phyloP scores from a whole-genome alignment of 2,329 filamentous ascomycete species.

The Bipolaris zeicola region DNA sequence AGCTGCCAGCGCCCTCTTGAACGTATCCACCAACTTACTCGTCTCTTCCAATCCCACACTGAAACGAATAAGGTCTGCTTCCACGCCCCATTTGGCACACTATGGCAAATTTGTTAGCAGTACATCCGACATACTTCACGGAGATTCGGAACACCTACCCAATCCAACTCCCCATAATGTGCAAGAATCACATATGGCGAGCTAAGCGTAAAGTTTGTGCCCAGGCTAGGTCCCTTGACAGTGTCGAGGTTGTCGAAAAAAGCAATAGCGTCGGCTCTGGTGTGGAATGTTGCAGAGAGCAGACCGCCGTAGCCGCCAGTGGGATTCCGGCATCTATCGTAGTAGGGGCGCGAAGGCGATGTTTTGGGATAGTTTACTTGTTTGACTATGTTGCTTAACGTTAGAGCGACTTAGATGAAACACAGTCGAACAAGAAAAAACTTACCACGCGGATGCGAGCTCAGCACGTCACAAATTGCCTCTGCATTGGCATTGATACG shows the following conservation, averaged over 20 bases:
- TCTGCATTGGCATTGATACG: slow-evolving; percentile 87
- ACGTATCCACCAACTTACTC: slow-evolving; percentile 65
- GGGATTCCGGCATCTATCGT: slow-evolving; percentile 76
- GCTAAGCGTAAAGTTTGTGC: slow-evolving; percentile 93
- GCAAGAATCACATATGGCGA: slow-evolving; percentile 91
- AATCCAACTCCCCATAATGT: slow-evolving; percentile 90
- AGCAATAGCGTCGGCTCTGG: slow-evolving; percentile 69
- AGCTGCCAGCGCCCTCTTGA: slow-evolving; percentile 72
- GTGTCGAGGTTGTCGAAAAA: slow-evolving; percentile 89
- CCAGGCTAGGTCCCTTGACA: slow-evolving; percentile 90
- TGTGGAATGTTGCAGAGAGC: slow-evolving; percentile 80
- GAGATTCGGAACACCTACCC: slow-evolving; percentile 59
- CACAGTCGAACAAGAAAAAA: neutral
- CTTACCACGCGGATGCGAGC: slow-evolving; percentile 59
- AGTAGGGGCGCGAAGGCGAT: slow-evolving; percentile 70
- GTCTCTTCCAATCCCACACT: slow-evolving; percentile 89
- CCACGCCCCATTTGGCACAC: slow-evolving; percentile 79
- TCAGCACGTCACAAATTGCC: slow-evolving; percentile 75
- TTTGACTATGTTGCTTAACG: slow-evolving; percentile 62
- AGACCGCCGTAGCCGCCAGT: slow-evolving; percentile 88
- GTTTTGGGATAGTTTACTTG: slow-evolving; percentile 86
- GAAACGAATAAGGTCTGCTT: slow-evolving; percentile 78
- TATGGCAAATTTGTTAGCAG: slow-evolving; percentile 29
- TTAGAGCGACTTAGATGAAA: neutral
- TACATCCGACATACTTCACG: neutral